phyloP scores from a whole-genome alignment of 2,329 filamentous ascomycete species.

The Pseudocercospora eumusae region DNA sequence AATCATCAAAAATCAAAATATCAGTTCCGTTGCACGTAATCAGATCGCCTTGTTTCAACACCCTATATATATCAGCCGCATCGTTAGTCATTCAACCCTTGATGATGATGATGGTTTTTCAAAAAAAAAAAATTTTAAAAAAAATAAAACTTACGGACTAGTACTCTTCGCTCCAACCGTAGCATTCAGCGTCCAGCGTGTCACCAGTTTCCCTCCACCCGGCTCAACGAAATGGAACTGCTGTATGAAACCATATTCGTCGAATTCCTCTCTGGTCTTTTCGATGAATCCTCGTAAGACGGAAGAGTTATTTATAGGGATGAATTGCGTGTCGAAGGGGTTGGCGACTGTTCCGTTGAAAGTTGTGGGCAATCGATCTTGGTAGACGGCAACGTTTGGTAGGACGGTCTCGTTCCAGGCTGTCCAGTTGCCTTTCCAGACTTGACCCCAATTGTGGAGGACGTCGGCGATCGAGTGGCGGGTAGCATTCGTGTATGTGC shows the following conservation, averaged over 20 bases:
- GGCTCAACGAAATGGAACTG: background rate
- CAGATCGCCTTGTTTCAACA: background rate
- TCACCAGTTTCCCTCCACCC: background rate
- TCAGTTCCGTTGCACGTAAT: background rate
- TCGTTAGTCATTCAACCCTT: no score
- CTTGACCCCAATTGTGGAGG: background rate
- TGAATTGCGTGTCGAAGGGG: background rate
- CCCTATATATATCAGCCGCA: no score
- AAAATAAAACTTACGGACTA: slow-evolving; percentile 1
- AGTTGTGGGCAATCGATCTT: background rate
- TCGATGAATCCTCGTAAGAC: background rate
- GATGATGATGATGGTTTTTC: no score
- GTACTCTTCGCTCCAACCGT: background rate
- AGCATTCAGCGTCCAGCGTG: background rate
- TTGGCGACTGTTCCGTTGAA: background rate
- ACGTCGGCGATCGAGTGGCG: background rate
- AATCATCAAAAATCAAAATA: slow-evolving; percentile 1
- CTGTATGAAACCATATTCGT: background rate
- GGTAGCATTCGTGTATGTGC: background rate
- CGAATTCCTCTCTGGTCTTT: background rate
- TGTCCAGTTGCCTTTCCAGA: background rate
- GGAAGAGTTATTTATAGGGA: background rate
- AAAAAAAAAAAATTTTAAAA: no score
- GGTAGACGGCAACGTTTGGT: background rate
- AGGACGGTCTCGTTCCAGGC: background rate